A percentile compares a stretch with the other conserved stretches of the same genome.
These are phyloP conservation scores for Salvia miltiorrhiza DNA, from an alignment of 257 asterid genomes.

Conservation along the genomic window DNA sequence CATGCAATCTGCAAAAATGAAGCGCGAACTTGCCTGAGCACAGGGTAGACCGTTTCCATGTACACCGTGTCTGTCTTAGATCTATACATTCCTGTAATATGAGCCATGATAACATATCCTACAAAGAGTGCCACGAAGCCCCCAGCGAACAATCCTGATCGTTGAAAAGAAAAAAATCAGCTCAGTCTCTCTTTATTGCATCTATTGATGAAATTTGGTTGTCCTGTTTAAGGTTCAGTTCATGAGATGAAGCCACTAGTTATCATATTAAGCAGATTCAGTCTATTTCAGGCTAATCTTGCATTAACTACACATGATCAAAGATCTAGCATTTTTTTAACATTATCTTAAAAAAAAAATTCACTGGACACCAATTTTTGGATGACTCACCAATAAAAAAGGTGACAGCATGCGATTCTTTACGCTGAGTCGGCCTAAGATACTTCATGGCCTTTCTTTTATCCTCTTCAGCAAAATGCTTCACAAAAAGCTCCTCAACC, in stretches of 20 bases:
- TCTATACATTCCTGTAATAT: slow-evolving; percentile 72
- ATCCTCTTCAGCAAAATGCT: slow-evolving; percentile 83
- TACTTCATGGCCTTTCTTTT: slow-evolving; percentile 88
- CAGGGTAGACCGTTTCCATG: slow-evolving; percentile 96
- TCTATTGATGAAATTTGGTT: too few species aligned
- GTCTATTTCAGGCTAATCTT: neutral
- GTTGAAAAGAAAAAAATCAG: slow-evolving; percentile 1
- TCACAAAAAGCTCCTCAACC: slow-evolving; percentile 75
- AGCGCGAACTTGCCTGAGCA: slow-evolving; percentile 61
- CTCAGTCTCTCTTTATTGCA: too few species aligned
- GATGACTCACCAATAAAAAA: slow-evolving; percentile 77
- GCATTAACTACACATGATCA: neutral
- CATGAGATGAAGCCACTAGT: too few species aligned
- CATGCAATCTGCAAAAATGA: neutral
- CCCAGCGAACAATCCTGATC: slow-evolving; percentile 75
- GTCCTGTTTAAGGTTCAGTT: too few species aligned
- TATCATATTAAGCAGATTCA: too few species aligned
- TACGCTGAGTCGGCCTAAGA: slow-evolving; percentile 70
- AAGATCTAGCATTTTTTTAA: neutral
- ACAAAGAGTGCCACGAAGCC: slow-evolving; percentile 78
- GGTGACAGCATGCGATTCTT: slow-evolving; percentile 78
- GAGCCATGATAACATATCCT: slow-evolving; percentile 91
- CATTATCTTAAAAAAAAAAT: neutral
- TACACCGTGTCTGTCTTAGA: slow-evolving; percentile 56
- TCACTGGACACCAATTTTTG: neutral